A percentile compares a stretch with the other conserved stretches of the same genome.
These are phyloP conservation scores for Alternaria dauci DNA, from an alignment of 2,329 filamentous ascomycete species.

Conservation along the genomic window DNA sequence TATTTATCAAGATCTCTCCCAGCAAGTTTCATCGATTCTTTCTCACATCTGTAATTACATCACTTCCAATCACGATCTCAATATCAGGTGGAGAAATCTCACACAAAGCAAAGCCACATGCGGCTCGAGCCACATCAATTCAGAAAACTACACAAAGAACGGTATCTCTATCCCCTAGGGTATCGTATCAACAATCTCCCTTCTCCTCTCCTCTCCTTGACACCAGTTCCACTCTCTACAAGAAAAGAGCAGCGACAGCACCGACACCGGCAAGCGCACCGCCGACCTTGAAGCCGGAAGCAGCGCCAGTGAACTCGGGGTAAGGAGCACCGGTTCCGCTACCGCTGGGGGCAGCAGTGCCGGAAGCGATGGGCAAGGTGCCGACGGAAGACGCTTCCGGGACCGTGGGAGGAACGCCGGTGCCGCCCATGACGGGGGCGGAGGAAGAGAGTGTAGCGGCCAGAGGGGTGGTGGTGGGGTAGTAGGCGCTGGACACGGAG, in stretches of 20 bases:
- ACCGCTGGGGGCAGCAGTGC: slow-evolving; percentile 28
- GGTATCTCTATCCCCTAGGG: background rate
- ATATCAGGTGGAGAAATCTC: background rate
- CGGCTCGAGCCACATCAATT: background rate
- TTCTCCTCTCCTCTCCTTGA: background rate
- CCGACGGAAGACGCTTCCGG: slow-evolving; percentile 13
- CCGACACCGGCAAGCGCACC: slow-evolving; percentile 46
- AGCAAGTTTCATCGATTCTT: background rate
- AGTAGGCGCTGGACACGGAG: slow-evolving; percentile 34
- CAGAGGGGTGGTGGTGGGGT: slow-evolving; percentile 33
- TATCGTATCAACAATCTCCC: slow-evolving; percentile 1
- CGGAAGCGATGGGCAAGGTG: background rate
- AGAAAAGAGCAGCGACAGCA: slow-evolving; percentile 47
- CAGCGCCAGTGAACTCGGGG: slow-evolving; percentile 46
- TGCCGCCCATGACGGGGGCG: slow-evolving; percentile 31
- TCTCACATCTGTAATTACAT: background rate
- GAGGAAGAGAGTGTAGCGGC: slow-evolving; percentile 11
- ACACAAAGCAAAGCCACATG: background rate
- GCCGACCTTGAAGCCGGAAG: slow-evolving; percentile 39
- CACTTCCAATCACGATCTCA: background rate
- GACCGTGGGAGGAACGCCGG: slow-evolving; percentile 19
- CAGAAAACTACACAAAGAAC: background rate
- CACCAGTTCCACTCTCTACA: slow-evolving; percentile 33
- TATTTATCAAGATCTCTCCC: background rate
- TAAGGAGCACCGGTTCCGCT: slow-evolving; percentile 34